Conservation (phyloP, 805 yeast species). For the Saturnispora gosingensis region DNA sequence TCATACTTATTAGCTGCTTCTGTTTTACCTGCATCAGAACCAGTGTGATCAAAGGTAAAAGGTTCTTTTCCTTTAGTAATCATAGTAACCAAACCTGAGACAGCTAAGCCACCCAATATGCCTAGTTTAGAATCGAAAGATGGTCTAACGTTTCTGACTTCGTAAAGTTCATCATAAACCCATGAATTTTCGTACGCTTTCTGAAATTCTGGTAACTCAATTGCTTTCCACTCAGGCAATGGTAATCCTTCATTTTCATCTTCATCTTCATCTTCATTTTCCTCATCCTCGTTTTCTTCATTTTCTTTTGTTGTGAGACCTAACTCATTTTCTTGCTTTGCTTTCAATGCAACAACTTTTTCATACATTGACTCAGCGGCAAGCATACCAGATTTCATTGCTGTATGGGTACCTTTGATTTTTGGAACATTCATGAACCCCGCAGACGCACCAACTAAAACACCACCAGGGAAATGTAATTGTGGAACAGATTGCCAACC, state of each 20-base stretch:
- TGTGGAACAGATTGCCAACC: constrained; percentile 91
- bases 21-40: constrained; percentile 67
- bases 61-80: constrained; percentile 73
- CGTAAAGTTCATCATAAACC: constrained; percentile 75
- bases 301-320: constrained; percentile 21
- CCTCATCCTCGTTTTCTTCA: constrained; percentile 33
- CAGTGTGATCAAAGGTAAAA: constrained; percentile 68
- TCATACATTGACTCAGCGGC: constrained; percentile 80
- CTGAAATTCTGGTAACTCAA: constrained; percentile 54
- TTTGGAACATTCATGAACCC: constrained; percentile 97
- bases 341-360: constrained; percentile 38
- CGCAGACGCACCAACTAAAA: constrained; percentile 89
- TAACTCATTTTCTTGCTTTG: constrained; percentile 32
- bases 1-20: constrained; percentile 52
- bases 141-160: constrained; percentile 87
- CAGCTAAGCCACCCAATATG: constrained; percentile 67
- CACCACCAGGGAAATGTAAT: constrained; percentile 91
- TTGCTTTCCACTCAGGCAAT: constrained; percentile 31
- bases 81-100: constrained; percentile 78
- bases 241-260: constrained; percentile 29
- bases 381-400: constrained; percentile 89
- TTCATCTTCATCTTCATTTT: constrained; percentile 26
- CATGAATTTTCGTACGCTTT: constrained; percentile 63
- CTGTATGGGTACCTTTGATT: constrained; percentile 96
- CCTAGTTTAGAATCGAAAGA: constrained; percentile 76